These are phyloP conservation scores for Sindora glabra DNA, from an alignment of 306 rosid species.

Conservation along the genomic window DNA sequence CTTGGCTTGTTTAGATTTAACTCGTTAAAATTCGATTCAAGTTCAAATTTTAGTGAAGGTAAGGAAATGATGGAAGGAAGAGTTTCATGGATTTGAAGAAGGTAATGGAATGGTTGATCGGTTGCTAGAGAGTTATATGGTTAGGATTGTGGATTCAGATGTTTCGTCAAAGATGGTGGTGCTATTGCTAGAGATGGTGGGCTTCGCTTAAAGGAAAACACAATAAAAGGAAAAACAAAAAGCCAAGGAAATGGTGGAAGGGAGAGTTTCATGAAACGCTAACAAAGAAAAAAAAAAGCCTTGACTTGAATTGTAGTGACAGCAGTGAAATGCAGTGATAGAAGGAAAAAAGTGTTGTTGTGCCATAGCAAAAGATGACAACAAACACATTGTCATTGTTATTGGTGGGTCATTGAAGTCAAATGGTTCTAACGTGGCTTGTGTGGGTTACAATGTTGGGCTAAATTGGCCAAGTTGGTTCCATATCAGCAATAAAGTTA, in stretches of 20 bases:
- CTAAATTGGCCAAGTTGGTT: too few species aligned
- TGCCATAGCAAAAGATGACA: too few species aligned
- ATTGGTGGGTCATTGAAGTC: too few species aligned
- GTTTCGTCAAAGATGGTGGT: conserved; percentile 64
- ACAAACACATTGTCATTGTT: too few species aligned
- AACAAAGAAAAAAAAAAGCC: conserved; percentile 57
- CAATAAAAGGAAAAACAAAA: conserved; percentile 57
- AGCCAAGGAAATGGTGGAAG: conserved; percentile 97
- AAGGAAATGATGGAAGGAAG: conserved; percentile 29
- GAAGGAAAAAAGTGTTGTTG: conserved; percentile 47
- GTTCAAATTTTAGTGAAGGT: too few species aligned
- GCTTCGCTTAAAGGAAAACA: conserved; percentile 57
- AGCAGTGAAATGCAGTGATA: conserved; percentile 89
- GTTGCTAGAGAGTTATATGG: conserved; percentile 56
- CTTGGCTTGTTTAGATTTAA: too few species aligned
- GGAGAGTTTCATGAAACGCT: conserved; percentile 97
- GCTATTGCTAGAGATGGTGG: too few species aligned
- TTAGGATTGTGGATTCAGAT: conserved; percentile 44
- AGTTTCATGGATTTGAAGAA: conserved; percentile 44
- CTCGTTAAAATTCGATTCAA: too few species aligned
- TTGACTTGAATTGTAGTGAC: conserved; percentile 27
- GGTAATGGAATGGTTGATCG: conserved; percentile 12
- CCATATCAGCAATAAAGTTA: too few species aligned
- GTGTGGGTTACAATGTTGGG: too few species aligned
- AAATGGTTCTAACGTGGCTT: too few species aligned